Conservation (phyloP, 495 filamentous ascomycete species). For the Lepraria neglecta region DNA sequence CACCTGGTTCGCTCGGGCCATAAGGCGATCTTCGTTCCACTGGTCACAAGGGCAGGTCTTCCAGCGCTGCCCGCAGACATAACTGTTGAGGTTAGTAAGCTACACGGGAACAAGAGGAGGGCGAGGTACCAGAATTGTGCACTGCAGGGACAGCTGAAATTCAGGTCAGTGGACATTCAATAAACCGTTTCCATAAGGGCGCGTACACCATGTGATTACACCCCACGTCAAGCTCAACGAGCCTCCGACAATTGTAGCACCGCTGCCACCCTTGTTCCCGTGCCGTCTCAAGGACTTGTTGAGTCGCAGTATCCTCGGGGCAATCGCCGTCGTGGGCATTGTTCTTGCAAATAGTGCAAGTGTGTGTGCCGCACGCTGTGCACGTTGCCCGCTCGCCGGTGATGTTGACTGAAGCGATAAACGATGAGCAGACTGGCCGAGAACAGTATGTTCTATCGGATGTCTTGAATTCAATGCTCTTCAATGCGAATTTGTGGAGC, state of each 20-base stretch:
- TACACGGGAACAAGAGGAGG: neutral
- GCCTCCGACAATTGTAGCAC: conserved; percentile 35
- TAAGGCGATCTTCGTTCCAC: conserved; percentile 37
- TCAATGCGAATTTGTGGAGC: conserved; percentile 33
- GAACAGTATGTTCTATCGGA: conserved; percentile 46
- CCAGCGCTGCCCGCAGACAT: conserved; percentile 48
- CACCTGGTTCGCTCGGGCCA: conserved; percentile 31
- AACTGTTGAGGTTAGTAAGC: conserved; percentile 26
- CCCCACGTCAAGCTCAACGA: conserved; percentile 40
- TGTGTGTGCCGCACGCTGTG: conserved; percentile 33
- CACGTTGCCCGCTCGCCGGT: conserved; percentile 38
- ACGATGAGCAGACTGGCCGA: conserved; percentile 37
- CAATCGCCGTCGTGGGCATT: conserved; percentile 40
- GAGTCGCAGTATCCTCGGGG: conserved; percentile 34
- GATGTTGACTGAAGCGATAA: conserved; percentile 37
- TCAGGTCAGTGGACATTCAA: conserved; percentile 13
- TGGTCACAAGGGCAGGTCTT: conserved; percentile 42
- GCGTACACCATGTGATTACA: conserved; percentile 46
- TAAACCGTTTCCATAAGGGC: neutral
- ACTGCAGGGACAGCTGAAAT: conserved; percentile 44
- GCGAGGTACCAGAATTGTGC: conserved; percentile 45
- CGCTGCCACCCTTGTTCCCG: conserved; percentile 38
- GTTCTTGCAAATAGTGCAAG: conserved; percentile 46
- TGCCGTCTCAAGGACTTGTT: conserved; percentile 35
- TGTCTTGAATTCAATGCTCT: conserved; percentile 42